Base-by-base conservation (phyloP, 768 basidiomycete species). In the Boletellus ananiceps region DNA sequence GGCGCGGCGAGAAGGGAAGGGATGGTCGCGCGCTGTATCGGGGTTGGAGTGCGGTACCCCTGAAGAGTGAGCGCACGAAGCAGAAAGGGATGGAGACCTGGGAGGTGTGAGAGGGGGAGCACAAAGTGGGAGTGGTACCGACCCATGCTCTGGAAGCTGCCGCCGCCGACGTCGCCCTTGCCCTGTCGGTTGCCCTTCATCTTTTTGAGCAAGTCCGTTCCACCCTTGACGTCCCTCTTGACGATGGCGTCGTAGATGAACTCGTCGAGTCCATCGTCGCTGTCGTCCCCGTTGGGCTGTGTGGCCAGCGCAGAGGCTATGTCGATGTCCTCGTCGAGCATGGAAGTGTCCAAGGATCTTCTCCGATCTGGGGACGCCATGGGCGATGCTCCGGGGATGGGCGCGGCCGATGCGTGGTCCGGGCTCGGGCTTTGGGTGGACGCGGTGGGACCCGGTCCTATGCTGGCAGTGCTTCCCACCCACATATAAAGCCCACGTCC, bases 81-180 rank as follows among this genome's bases (percentile, higher is more conserved):
- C 2, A 97, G 72, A 23, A 82, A 81, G 0, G 93, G 91, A 55
- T 88, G 81, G 8, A 97, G 79, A 49, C 90, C 92, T 94, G 54
- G 35, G 9, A 35, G 29, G 32, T 15, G 44, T 52, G 37, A 43
- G 51, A 40, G 38, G 19, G 47, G 38, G 4, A 5, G 43, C 0
- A n/a, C 14, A n/a, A 15, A 5, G 32, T 5, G 8, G 55, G 39
- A 2, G 40, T 8, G 11, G 44, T 25, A 75, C 82, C 46, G 47
- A 91, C 91, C 92, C 90, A 97, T 93, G 79, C 84, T 87, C 67
- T 96, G 93, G 59, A 96, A 97, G 55, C 92, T 95, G 16, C 93
- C 93, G 27, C 93, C 93, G 29, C 93, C 93, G 12, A 89, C 77
- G 60, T 91, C 85, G 15, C 84, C 84, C 63, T 88, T 91, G 3